Percentiles rank a stretch among this genome's conserved stretches.
Evolutionary conservation across 306 rosid species (phyloP).

Genomic region (Pyrus betulifolia): DNA sequence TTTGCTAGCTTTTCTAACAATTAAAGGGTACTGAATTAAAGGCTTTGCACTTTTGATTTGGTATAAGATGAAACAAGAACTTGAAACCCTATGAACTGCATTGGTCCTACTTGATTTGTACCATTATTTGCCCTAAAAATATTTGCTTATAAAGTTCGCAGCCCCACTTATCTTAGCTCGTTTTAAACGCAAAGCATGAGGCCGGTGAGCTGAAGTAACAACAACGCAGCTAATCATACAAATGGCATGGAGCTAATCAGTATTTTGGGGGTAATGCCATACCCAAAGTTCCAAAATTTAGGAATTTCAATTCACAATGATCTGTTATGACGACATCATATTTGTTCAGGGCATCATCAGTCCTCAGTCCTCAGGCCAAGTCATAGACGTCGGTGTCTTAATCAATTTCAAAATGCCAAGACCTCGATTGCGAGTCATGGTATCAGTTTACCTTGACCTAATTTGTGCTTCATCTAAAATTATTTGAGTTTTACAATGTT

Average conservation of each 20-base stretch:
- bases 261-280: neutral
- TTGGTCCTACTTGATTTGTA: neutral
- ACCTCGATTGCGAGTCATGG: neutral
- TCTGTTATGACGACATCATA: too few species aligned
- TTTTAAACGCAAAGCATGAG: neutral
- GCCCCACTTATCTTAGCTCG: neutral
- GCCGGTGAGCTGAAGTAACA: neutral
- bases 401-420: neutral
- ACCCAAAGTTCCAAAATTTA: neutral
- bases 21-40: neutral
- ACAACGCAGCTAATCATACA: neutral
- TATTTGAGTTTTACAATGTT: neutral
- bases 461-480: neutral
- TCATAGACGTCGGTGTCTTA: neutral
- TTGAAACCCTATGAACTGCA: neutral
- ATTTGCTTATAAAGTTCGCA: conserved; percentile 1
- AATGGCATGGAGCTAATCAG: neutral
- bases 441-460: neutral
- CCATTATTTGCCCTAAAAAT: neutral
- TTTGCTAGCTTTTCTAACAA: neutral
- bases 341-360: neutral
- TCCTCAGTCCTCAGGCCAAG: neutral
- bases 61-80: neutral
- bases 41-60: neutral
- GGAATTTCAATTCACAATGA: neutral